Conservation (phyloP, 768 basidiomycete genomes). For the Xerocomus potaroensis region DNA sequence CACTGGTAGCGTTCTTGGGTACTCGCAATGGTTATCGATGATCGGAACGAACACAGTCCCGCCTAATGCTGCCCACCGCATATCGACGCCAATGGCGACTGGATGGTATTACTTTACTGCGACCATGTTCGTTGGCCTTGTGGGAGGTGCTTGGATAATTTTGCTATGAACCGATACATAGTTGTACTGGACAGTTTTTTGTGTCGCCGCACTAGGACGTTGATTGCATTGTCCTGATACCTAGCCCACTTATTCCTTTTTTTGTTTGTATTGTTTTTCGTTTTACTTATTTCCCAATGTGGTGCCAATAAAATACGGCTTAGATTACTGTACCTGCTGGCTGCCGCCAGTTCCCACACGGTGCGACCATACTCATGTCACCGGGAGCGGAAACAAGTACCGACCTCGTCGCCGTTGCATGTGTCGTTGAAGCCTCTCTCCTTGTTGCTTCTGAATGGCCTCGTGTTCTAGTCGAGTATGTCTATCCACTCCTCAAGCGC, state of each 20-base stretch:
- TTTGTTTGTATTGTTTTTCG: too few relatives aligned
- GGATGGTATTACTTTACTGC: constrained; percentile 28
- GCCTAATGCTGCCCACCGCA: constrained; percentile 24
- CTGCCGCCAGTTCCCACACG: constrained; percentile 2
- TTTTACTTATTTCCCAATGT: constrained; percentile 2
- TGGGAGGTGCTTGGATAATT: constrained; percentile 32
- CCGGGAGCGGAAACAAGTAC: constrained; percentile 8
- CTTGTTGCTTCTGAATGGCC: constrained; percentile 52
- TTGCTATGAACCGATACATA: constrained; percentile 16
- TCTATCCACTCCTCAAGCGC: constrained; percentile 49
- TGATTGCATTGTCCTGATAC: constrained; percentile 8
- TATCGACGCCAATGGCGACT: constrained; percentile 14
- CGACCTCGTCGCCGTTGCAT: constrained; percentile 46
- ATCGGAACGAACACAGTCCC: constrained; percentile 30
- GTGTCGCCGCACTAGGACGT: constrained; percentile 1
- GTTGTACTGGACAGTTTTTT: constrained; percentile 8
- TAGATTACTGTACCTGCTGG: too few relatives aligned
- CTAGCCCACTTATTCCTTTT: constrained; percentile 12
- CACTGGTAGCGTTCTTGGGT: constrained; percentile 26
- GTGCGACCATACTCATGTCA: constrained; percentile 21
- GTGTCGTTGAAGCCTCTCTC: constrained; percentile 60
- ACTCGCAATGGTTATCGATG: constrained; percentile 28
- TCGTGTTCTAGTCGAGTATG: constrained; percentile 42
- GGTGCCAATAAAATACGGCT: neutral
- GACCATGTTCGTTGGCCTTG: constrained; percentile 22